Evolutionary conservation across 306 rosid genomes (phyloP), one percentile per base, ranked within the genome.

Genomic region (Lathyrus aphaca): DNA sequence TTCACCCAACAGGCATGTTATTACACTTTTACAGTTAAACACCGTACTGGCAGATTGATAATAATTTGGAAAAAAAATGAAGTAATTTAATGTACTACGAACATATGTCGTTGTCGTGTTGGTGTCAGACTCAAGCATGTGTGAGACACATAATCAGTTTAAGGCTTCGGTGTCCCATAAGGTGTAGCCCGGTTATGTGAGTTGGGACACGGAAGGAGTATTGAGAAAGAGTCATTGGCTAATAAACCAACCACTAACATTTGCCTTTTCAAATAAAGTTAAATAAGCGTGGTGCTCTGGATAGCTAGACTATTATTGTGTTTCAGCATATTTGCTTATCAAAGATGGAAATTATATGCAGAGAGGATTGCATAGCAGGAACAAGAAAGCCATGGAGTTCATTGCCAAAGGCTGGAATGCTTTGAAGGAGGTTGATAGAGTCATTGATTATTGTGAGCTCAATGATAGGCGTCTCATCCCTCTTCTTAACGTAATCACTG

Each of bases 351-450:
- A 42, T 61, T 46, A 44, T 51, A 44, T 51, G 32, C 82, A 93
- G 97, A 81, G 98, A 76, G 85, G 35, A 66, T 8, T 90, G 70
- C 98, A 94, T 39, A 79, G 84, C 74, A 82, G 98, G 82, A 94
- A 94, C 86, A 89, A 86, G 88, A 83, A 84, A 77, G 96, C 96
- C 5, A 78, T 86, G 96, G 95, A 88, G 75, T 73, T 85, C 21
- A 84, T 90, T 72, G 97, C 97, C 18, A 90, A 86, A 83, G 97
- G 97, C 5, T 90, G 90, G 94, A 87, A 71, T 76, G 97, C 97
- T 63, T 59, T 94, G 72, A 72, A 88, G 85, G 98, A 94, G 79
- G 97, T 94, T 66, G 96, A 94, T 57, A 81, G 98, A 78, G 98
- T 90, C 30, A 85, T 87, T 17, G 98, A 90, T 76, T 88, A 87